Evolutionary conservation across 2,329 filamentous ascomycete genomes (phyloP).

Genomic region (Alternaria metachromatica): DNA sequence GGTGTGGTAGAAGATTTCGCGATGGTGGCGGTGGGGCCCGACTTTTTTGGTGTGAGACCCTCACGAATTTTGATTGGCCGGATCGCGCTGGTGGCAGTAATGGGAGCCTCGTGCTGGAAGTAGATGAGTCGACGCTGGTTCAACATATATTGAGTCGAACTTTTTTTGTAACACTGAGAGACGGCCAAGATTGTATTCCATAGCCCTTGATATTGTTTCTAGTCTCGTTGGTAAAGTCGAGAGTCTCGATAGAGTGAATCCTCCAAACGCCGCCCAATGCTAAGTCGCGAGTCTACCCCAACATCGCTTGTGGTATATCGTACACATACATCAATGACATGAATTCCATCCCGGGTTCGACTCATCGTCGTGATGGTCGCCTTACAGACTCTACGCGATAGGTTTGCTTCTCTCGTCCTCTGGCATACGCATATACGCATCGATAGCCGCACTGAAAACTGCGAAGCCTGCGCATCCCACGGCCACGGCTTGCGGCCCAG

Average conservation of each 20-base stretch:
- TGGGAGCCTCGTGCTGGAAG: neutral
- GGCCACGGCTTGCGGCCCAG: constrained; percentile 85
- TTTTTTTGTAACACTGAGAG: neutral
- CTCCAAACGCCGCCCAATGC: constrained; percentile 33
- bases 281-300: constrained; percentile 13
- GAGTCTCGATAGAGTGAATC: neutral
- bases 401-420: constrained; percentile 51
- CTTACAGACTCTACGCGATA: constrained; percentile 35
- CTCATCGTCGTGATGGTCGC: neutral
- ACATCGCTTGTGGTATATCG: constrained; percentile 18
- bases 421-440: constrained; percentile 75
- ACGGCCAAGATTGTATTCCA: neutral
- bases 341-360: neutral
- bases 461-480: constrained; percentile 93
- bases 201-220: neutral
- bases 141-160: neutral
- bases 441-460: constrained; percentile 89
- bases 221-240: neutral
- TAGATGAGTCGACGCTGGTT: neutral
- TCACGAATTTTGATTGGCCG: constrained; percentile 12
- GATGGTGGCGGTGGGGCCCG: constrained; percentile 25
- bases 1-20: constrained; percentile 22
- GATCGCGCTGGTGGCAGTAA: neutral
- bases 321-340: constrained; percentile 17
- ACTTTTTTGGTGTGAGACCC: constrained; percentile 11